Percentiles rank a stretch among this genome's conserved stretches.
phyloP scores from a whole-genome alignment of 805 yeast genomes.

The Millerozyma acaciae region DNA sequence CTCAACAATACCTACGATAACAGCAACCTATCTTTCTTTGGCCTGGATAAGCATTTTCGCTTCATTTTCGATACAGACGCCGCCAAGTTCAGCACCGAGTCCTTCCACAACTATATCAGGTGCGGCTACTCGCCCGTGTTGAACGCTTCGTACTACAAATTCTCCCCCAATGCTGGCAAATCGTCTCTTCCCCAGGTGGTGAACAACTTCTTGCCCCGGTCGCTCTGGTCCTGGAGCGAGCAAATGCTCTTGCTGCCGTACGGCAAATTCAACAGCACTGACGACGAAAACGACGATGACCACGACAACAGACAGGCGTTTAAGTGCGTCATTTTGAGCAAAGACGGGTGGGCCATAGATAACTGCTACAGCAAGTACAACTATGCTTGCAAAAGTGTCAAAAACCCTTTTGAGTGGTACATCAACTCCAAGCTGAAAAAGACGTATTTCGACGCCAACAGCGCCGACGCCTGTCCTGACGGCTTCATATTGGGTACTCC shows the following conservation, averaged over 20 bases:
- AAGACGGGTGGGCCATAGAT: conserved; percentile 57
- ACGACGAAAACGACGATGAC: conserved; percentile 3
- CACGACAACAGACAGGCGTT: conserved; percentile 18
- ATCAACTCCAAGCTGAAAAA: conserved; percentile 23
- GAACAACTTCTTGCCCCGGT: conserved; percentile 22
- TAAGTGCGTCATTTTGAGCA: conserved; percentile 39
- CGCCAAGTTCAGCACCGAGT: conserved; percentile 32
- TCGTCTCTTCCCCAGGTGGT: conserved; percentile 12
- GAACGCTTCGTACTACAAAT: conserved; percentile 21
- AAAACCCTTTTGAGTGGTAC: conserved; percentile 42
- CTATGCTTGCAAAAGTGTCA: conserved; percentile 52
- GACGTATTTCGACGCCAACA: conserved; percentile 44
- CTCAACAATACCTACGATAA: conserved; percentile 1
- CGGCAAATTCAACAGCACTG: conserved; percentile 3
- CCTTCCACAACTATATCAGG: conserved; percentile 36
- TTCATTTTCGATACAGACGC: conserved; percentile 31
- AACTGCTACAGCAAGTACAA: conserved; percentile 57
- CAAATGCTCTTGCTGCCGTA: conserved; percentile 43
- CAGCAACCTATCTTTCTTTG: conserved; percentile 7
- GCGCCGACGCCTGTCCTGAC: conserved; percentile 26
- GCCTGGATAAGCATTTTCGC: conserved; percentile 21
- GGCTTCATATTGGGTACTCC: conserved; percentile 32
- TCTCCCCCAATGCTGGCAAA: conserved; percentile 6
- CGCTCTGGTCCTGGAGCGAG: conserved; percentile 75
- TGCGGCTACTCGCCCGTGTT: conserved; percentile 71